Evolutionary conservation across 306 rosid species (phyloP), one percentile per base, ranked within the genome.

Genomic region (Lathyrus sativus): DNA sequence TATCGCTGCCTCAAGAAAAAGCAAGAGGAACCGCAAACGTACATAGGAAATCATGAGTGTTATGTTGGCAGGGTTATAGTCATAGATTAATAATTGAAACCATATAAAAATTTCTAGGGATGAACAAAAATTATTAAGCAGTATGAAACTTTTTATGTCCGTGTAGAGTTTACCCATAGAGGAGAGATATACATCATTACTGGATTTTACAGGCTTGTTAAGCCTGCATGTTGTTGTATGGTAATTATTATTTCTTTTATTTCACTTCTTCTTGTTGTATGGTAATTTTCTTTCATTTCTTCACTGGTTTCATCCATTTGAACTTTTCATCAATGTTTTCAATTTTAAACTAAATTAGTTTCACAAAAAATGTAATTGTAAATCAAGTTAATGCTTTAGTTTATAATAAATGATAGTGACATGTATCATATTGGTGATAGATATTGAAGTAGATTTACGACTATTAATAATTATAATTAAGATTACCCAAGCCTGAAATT

Each of bases 1-100:
- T 53, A 85, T 93, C 62, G 83, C 75, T 11, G 75, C 67, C 67
- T 74, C 86, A 1, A 78, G 96, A 73, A 86, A 84, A 85, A 89
- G 87, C 78, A 72, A 79, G 51, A 83, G 84, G 83, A 79, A 78
- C 69, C 90, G 91, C 43, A 1, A 11, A 18, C 55, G 51, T 43
- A 68, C 29, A 26, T 26, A 26, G 29, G 29, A 26, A 26, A 11
- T 41, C 45, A 41, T 42, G 46, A 9, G 46, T 41, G 0, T 41
- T 9, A 11, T 41, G 45, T 41, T 41, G 13, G 13, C 45, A 10
- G 76, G 76, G 56, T 71, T 70, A 22, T 43, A 35, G 56, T 45
- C 70, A 48, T 72, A 38, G 51, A 68, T 57, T 75, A 60, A 39
- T 26, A 46, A 41, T 33, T 48, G 79, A 55, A 74, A 64, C 67